Evolutionary conservation across 176 grass and related monocot species (phyloP).

Genomic region (Tillandsia leiboldiana): DNA sequence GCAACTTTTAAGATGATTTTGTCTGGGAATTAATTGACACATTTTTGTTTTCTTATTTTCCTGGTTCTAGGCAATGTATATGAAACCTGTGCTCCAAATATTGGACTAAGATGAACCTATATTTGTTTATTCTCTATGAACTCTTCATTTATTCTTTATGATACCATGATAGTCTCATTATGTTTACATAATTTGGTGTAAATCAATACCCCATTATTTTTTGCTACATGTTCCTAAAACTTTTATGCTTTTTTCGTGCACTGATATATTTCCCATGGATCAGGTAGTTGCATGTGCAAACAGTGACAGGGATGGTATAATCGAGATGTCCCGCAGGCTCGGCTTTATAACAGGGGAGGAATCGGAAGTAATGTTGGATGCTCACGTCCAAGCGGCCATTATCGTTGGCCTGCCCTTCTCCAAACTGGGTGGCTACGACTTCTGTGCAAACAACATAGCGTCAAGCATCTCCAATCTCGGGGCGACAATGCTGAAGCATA

Average conservation of each 20-base stretch:
- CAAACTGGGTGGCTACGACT: constrained; percentile 56
- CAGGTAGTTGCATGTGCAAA: constrained; percentile 91
- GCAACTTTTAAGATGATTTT: neutral
- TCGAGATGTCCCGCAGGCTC: constrained; percentile 78
- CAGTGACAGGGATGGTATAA: constrained; percentile 47
- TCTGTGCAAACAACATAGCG: constrained; percentile 61
- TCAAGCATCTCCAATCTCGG: constrained; percentile 76
- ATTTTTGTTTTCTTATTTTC: neutral
- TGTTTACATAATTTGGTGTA: neutral
- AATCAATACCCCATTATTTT: neutral
- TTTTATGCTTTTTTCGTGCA: neutral
- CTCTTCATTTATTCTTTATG: neutral
- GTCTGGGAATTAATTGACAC: neutral
- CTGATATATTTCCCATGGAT: neutral
- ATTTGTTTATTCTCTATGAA: neutral
- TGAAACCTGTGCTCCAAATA: neutral
- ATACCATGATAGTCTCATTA: neutral
- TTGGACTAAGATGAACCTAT: neutral
- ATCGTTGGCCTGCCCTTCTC: constrained; percentile 80
- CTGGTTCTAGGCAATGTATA: neutral
- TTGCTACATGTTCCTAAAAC: neutral
- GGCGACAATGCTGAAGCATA: constrained; percentile 86
- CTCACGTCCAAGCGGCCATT: constrained; percentile 79
- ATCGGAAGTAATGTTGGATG: constrained; percentile 78
- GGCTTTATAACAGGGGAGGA: constrained; percentile 86